Evolutionary conservation across 371 early-diverging fungal species (phyloP), one percentile per base, ranked within the genome.

Genomic region (Apophysomyces sp.): DNA sequence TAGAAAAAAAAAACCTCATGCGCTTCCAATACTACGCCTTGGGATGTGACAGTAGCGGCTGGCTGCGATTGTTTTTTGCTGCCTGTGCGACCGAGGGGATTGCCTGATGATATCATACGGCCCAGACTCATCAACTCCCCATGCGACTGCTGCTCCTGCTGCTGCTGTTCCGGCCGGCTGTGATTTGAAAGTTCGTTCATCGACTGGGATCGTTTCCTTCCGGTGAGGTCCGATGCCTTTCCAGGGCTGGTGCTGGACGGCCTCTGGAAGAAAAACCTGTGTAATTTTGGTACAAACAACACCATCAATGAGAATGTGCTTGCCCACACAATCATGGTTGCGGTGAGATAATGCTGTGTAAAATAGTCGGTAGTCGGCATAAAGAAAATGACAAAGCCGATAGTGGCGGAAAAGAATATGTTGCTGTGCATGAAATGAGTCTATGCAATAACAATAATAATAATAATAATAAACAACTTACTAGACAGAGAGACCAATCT

Each of bases 401-500:
- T 72, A 13, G 83, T 55, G 0, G 74, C 80, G 0, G 80, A 81
- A 57, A 86, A 76, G n/a, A 86, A 75, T 3, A 86, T 86, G 49
- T 86, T 86, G 58, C 83, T 85, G 58, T 28, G 29, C 13, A 13
- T 34, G 13, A 34, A 34, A 34, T 11, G 34, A 34, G 8, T 3
- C 4, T 13, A 34, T 1, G 34, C 2, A 11, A 8, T 8, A 34
- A 8, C 34, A 34, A 34, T 9, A 34, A 34, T 34, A 34, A 34
- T 11, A 34, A 3, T 11, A 34, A 34, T 11, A 34, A 21, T 7
- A 1, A 1, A 44, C 4, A 21, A 76, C 79, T 72, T 82, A 85
- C 85, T 86, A 86, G 8, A 86, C 81, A 28, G 82, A 82, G 41
- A 86, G 63, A 0, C 82, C 84, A 15, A 86, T 83, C 40, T 86